Evolutionary conservation across 2,329 filamentous ascomycete species (phyloP).

Genomic region (Diaporthe humulicola): DNA sequence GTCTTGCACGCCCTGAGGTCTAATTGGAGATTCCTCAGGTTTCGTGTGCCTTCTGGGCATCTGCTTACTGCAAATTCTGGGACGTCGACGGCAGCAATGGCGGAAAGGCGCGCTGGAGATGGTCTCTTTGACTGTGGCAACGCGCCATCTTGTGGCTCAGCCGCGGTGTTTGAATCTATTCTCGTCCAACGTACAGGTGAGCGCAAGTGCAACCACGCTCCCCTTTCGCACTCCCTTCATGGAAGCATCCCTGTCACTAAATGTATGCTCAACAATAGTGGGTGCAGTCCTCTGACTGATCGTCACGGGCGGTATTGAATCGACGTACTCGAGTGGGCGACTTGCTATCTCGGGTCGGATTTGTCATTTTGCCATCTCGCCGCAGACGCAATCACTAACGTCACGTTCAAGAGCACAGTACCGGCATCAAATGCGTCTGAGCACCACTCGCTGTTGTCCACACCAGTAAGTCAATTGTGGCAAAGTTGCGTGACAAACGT

Average conservation of each 20-base stretch:
- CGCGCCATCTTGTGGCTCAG: constrained; percentile 18
- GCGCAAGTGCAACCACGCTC: neutral
- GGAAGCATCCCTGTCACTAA: neutral
- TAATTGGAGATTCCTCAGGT: constrained; percentile 17
- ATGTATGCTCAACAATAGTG: constrained; percentile 8
- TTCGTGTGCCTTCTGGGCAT: constrained; percentile 23
- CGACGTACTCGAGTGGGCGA: neutral
- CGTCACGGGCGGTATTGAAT: neutral
- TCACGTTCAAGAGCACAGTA: neutral
- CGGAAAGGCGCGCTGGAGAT: neutral
- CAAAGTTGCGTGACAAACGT: neutral
- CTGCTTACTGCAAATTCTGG: constrained; percentile 4
- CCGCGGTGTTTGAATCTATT: constrained; percentile 26
- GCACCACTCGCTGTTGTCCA: neutral
- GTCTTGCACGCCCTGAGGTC: constrained; percentile 1
- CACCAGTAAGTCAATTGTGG: neutral
- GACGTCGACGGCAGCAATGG: neutral
- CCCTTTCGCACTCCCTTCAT: neutral
- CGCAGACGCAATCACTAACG: neutral
- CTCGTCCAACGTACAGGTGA: neutral
- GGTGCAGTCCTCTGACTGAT: neutral
- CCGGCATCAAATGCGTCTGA: neutral
- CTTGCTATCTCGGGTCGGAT: neutral
- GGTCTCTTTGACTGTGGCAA: neutral
- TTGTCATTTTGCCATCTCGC: constrained; percentile 4